Evolutionary conservation across 345 rosid genomes (phyloP), one percentile per base, ranked within the genome.

Genomic region (Ceriops tagal): DNA sequence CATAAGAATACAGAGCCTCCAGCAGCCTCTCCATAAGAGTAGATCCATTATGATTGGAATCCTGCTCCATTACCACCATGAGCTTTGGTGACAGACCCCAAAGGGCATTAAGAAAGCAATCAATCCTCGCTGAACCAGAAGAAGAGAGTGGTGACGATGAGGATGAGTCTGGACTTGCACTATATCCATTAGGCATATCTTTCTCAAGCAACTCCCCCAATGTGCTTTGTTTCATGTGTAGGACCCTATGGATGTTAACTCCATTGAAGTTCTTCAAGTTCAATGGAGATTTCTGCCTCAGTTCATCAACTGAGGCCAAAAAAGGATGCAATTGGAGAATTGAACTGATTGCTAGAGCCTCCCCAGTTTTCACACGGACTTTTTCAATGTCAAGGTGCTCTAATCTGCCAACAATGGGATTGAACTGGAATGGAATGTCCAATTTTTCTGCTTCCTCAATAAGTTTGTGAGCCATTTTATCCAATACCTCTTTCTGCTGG

Each of bases 351-450:
- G 97, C 98, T 24, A 93, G 75, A 74, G 98, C 98, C 81, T 93
- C 98, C 35, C 98, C 97, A 0, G 97, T 93, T 73, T 91, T 93
- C 66, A 93, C 98, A 4, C 92, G 80, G 69, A 93, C 73, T 53
- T 86, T 91, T 19, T 89, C 96, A 1, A 86, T 18, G 43, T 93
- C 92, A 32, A 93, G 91, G 69, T 78, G 79, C 61, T 89, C 98
- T 60, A 91, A 69, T 56, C 73, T 79, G 83, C 90, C 67, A 49
- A 87, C 77, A 75, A 93, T 75, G 4, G 95, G 89, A 76, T 89
- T 91, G 79, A 93, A 93, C 79, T 89, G 98, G 75, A 93, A 93
- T 8, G 98, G 96, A 28, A 93, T 83, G 70, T 93, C 98, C 75
- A 91, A 74, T 64, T 75, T 88, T 70, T 93, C 98, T 2, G 98